Conservation (phyloP, 805 yeast genomes). For the Jamesozyma piceae region DNA sequence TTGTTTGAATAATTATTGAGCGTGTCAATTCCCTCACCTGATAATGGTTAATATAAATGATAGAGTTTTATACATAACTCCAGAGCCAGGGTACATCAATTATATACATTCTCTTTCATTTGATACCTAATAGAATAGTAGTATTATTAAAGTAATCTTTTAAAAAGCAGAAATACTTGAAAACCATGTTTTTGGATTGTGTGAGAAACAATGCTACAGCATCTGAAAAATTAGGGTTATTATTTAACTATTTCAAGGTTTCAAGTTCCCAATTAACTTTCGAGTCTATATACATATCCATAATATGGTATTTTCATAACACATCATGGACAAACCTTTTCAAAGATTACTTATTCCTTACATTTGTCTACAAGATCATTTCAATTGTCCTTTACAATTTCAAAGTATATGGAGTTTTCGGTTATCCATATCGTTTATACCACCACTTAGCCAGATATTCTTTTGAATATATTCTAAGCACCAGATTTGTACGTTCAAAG, state of each 20-base stretch:
- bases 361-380: slow-evolving; percentile 8
- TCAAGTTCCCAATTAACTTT: not conserved
- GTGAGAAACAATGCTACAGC: not conserved
- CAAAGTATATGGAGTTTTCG: slow-evolving; percentile 35
- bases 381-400: slow-evolving; percentile 10
- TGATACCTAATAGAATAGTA: no score
- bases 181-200: no score
- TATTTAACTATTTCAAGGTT: not conserved
- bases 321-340: slow-evolving; percentile 11
- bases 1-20: no score
- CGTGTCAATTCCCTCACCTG: no score
- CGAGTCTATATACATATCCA: not conserved
- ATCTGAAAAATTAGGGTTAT: not conserved
- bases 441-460: slow-evolving; percentile 15
- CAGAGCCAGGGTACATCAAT: no score
- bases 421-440: slow-evolving; percentile 17
- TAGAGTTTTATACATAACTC: no score
- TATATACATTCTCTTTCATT: no score
- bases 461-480: slow-evolving; percentile 30
- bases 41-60: no score
- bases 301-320: slow-evolving; percentile 1
- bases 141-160: no score
- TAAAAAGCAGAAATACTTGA: no score
- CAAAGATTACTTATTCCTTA: slow-evolving; percentile 21
- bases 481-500: slow-evolving; percentile 47